A percentile compares a stretch with the other conserved stretches of the same genome.
Conservation (phyloP, 306 rosid species). For the Myrica gale region DNA sequence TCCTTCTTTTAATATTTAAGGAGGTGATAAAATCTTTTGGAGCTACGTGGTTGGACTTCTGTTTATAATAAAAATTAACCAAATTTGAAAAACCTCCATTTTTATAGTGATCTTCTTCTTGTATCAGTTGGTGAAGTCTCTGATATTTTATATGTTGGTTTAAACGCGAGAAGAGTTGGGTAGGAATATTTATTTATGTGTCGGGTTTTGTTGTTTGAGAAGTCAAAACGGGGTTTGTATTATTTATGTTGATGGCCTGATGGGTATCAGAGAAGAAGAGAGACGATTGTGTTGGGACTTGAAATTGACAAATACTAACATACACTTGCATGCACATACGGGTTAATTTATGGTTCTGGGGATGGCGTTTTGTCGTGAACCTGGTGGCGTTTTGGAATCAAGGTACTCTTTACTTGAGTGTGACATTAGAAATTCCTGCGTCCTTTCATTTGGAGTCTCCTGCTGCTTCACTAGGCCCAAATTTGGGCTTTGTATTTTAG, state of each 20-base stretch:
- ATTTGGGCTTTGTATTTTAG: constrained; percentile 40
- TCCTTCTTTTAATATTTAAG: neutral
- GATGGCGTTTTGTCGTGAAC: constrained; percentile 44
- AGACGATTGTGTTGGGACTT: constrained; percentile 30
- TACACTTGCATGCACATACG: constrained; percentile 1
- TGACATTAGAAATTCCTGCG: constrained; percentile 34
- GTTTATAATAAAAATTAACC: constrained; percentile 23
- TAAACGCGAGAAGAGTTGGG: constrained; percentile 49
- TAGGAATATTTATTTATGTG: constrained; percentile 92
- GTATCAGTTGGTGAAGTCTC: constrained; percentile 9
- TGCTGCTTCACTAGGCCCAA: constrained; percentile 29
- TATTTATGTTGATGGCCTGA: neutral
- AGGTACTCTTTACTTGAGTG: constrained; percentile 33
- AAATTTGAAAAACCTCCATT: constrained; percentile 44
- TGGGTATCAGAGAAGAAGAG: neutral
- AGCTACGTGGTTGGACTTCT: constrained; percentile 44
- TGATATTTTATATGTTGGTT: constrained; percentile 10
- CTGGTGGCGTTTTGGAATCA: constrained; percentile 41
- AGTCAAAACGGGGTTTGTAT: constrained; percentile 49
- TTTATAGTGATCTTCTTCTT: constrained; percentile 26
- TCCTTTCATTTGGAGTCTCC: constrained; percentile 15
- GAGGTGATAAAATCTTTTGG: constrained; percentile 40
- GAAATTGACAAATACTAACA: constrained; percentile 18
- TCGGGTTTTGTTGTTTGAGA: constrained; percentile 59
- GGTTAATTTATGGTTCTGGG: constrained; percentile 29